A percentile compares a stretch with the other conserved stretches of the same genome.
Evolutionary conservation across 768 basidiomycete species (phyloP).

Genomic region (Rhodosporidiobolus sp.): DNA sequence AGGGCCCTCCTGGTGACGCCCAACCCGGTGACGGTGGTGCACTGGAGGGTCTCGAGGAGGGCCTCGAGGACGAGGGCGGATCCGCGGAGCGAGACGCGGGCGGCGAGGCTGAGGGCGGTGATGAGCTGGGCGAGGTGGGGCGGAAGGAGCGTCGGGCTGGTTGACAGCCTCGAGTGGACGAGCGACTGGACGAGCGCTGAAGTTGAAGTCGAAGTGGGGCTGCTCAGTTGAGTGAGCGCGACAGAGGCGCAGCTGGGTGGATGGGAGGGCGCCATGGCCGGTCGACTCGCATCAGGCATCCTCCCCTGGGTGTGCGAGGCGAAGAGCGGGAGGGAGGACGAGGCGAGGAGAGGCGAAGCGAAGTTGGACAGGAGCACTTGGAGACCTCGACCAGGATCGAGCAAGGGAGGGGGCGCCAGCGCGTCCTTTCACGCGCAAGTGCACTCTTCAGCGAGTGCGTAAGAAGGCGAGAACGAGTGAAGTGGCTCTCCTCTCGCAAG

Average conservation of each 20-base stretch:
- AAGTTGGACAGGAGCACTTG: too few relatives aligned
- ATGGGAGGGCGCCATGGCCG: too few relatives aligned
- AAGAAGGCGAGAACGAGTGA: too few relatives aligned
- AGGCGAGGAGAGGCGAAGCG: too few relatives aligned
- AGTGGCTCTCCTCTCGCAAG: neutral
- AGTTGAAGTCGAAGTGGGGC: neutral
- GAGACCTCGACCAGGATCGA: too few relatives aligned
- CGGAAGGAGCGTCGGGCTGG: slow-evolving; percentile 46
- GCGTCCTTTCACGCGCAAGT: too few relatives aligned
- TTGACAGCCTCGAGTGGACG: slow-evolving; percentile 27
- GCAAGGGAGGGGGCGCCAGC: too few relatives aligned
- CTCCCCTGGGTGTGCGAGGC: neutral
- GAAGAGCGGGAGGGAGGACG: too few relatives aligned
- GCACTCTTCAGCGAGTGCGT: too few relatives aligned
- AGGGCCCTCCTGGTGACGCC: slow-evolving; percentile 47
- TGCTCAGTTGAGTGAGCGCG: neutral
- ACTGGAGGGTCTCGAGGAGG: slow-evolving; percentile 46
- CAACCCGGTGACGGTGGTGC: slow-evolving; percentile 45
- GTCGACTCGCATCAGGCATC: neutral
- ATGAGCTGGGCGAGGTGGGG: slow-evolving; percentile 48
- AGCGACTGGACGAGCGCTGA: slow-evolving; percentile 25
- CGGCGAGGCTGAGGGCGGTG: slow-evolving; percentile 46
- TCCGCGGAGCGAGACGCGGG: slow-evolving; percentile 45
- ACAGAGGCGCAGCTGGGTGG: too few relatives aligned
- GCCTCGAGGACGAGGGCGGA: slow-evolving; percentile 48